Evolutionary conservation across 768 basidiomycete species (phyloP), one percentile per base, ranked within the genome.

Genomic region (Hygrocybe punicea): DNA sequence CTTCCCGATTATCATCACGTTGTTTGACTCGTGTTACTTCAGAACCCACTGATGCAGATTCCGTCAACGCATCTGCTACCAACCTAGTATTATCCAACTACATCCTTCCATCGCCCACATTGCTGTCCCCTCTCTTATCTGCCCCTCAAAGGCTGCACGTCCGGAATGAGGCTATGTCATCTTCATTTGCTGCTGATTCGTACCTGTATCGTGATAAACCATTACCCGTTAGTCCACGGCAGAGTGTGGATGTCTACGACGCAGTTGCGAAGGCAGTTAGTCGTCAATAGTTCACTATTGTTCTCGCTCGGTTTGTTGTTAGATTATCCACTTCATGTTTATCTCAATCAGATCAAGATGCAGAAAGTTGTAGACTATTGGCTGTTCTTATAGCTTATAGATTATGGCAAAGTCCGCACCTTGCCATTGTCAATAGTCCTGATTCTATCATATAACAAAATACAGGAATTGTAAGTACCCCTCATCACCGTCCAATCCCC

Each of bases 401-500:
- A n/a, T n/a, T n/a, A n/a, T n/a, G n/a, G n/a, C n/a, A n/a, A n/a
- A n/a, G n/a, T n/a, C n/a, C n/a, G n/a, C n/a, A n/a, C n/a, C n/a
- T n/a, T n/a, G n/a, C n/a, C n/a, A n/a, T 29, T 8, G 4, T 29
- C 29, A 29, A 4, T 29, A 29, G 8, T 29, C 29, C 29, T 29
- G 29, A 29, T 29, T 29, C 29, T 8, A 8, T 4, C 4, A 29
- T 29, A 4, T 29, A 13, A 33, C 21, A 36, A 19, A 11, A 51
- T n/a, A 47, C n/a, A 14, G 24, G 11, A 47, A 19, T 19, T 19
- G 19, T n/a, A 37, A 36, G n/a, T 13, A 23, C 36, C 16, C n/a
- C 24, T n/a, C 6, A 39, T 53, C 42, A 85, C 66, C 84, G 81
- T 50, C 72, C 76, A 53, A 92, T 79, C 23, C 90, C 90, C 90